These are phyloP conservation scores for Talaromyces pinophilus DNA, from an alignment of 2,329 filamentous ascomycete species.

Conservation along the genomic window DNA sequence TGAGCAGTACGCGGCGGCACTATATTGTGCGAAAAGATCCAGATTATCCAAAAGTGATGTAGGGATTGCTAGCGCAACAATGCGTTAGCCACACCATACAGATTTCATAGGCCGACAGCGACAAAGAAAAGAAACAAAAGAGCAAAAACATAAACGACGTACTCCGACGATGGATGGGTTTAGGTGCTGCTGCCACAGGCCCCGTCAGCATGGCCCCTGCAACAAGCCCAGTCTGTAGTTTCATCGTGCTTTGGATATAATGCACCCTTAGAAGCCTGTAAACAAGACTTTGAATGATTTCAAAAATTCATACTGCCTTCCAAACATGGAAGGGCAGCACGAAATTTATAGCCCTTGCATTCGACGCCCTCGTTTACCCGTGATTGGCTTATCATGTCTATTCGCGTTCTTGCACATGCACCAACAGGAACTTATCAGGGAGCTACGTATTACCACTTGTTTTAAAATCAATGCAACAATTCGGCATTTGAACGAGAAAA, in stretches of 20 bases:
- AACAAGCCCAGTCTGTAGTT: not conserved
- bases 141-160: not conserved
- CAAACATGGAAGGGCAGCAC: not conserved
- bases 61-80: slow-evolving; percentile 1
- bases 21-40: slow-evolving; percentile 53
- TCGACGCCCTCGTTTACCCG: not conserved
- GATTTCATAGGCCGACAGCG: not conserved
- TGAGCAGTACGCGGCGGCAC: slow-evolving; percentile 56
- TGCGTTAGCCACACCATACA: not conserved
- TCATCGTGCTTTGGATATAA: not conserved
- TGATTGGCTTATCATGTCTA: not conserved
- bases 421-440: not conserved
- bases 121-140: not conserved
- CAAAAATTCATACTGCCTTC: not conserved
- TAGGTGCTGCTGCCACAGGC: slow-evolving; percentile 4
- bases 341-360: not conserved
- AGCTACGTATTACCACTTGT: not conserved
- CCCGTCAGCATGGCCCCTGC: not conserved
- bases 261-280: no score
- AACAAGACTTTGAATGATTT: not conserved
- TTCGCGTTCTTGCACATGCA: not conserved
- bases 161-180: slow-evolving; percentile 13
- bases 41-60: slow-evolving; percentile 43
- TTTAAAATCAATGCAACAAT: not conserved
- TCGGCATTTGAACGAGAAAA: not conserved